Conservation (phyloP, 2,329 filamentous ascomycete genomes). For the Cladosporium sphaerospermum region DNA sequence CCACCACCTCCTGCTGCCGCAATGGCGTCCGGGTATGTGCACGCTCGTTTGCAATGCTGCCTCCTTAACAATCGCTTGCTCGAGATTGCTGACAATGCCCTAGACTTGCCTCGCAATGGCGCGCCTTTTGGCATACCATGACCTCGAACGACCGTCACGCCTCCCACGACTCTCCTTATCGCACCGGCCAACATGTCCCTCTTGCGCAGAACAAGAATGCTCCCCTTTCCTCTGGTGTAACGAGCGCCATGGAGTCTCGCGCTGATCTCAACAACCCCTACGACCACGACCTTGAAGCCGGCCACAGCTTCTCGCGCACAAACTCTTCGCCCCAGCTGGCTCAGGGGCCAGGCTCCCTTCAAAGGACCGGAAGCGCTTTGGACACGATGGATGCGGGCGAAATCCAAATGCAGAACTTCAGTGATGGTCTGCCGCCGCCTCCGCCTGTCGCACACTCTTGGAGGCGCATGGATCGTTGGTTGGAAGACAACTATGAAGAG, state of each 20-base stretch:
- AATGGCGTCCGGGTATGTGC: constrained; percentile 9
- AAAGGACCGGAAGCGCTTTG: constrained; percentile 50
- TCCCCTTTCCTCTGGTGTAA: constrained; percentile 73
- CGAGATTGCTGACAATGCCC: not conserved
- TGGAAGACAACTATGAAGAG: constrained; percentile 91
- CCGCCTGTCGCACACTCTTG: constrained; percentile 86
- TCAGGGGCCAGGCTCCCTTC: constrained; percentile 66
- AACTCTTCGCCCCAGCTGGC: constrained; percentile 77
- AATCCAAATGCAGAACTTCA: constrained; percentile 94
- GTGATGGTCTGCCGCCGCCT: constrained; percentile 81
- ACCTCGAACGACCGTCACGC: constrained; percentile 78
- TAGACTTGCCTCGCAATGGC: constrained; percentile 54
- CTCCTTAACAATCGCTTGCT: not conserved
- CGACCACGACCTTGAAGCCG: constrained; percentile 61
- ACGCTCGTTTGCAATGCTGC: not conserved
- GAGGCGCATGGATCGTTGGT: constrained; percentile 89
- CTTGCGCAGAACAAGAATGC: constrained; percentile 75
- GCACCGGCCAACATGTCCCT: constrained; percentile 83
- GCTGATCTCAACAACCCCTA: constrained; percentile 76
- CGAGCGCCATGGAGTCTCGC: constrained; percentile 77
- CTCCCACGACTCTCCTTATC: constrained; percentile 85
- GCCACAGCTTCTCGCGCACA: constrained; percentile 54
- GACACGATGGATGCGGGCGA: constrained; percentile 70
- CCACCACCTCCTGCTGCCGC: constrained; percentile 1
- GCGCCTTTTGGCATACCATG: constrained; percentile 87